Evolutionary conservation across 2,329 filamentous ascomycete genomes (phyloP).

Genomic region (Tolypocladium guangdongense): DNA sequence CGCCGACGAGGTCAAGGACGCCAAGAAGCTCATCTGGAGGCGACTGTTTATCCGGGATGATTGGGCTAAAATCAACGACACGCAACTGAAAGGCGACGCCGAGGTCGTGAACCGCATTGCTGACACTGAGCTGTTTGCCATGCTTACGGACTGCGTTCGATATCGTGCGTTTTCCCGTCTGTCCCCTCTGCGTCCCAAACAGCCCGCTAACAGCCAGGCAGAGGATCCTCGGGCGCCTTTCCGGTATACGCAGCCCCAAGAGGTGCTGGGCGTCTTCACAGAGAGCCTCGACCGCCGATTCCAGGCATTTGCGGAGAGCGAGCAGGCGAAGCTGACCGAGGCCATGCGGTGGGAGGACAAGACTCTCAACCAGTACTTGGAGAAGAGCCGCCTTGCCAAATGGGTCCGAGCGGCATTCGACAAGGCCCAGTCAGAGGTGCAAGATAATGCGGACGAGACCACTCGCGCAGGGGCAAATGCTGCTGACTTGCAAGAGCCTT

Average conservation of each 20-base stretch:
- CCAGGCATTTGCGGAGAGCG: constrained; percentile 47
- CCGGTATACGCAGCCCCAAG: constrained; percentile 37
- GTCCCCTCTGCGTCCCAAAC: background rate
- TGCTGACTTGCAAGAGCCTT: background rate
- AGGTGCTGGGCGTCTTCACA: constrained; percentile 48
- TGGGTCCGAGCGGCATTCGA: constrained; percentile 43
- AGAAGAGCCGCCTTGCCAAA: constrained; percentile 56
- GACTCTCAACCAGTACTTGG: constrained; percentile 50
- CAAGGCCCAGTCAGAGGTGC: constrained; percentile 23
- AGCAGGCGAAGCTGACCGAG: constrained; percentile 55
- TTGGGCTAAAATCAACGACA: constrained; percentile 72
- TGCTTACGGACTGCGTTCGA: constrained; percentile 52
- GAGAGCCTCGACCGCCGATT: constrained; percentile 52
- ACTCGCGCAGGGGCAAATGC: constrained; percentile 9
- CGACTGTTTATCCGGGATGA: constrained; percentile 75
- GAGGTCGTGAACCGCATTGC: constrained; percentile 52
- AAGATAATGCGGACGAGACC: constrained; percentile 19
- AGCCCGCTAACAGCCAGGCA: constrained; percentile 7
- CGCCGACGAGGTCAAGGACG: constrained; percentile 46
- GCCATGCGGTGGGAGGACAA: constrained; percentile 67
- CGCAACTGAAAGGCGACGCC: constrained; percentile 59
- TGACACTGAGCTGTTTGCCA: constrained; percentile 57
- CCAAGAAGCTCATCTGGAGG: constrained; percentile 66
- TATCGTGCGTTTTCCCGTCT: constrained; percentile 41
- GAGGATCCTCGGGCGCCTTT: constrained; percentile 32